Percentiles rank a stretch among this genome's conserved stretches.
These are phyloP conservation scores for Solanum piurae DNA, from an alignment of 257 asterid genomes.

Conservation along the genomic window DNA sequence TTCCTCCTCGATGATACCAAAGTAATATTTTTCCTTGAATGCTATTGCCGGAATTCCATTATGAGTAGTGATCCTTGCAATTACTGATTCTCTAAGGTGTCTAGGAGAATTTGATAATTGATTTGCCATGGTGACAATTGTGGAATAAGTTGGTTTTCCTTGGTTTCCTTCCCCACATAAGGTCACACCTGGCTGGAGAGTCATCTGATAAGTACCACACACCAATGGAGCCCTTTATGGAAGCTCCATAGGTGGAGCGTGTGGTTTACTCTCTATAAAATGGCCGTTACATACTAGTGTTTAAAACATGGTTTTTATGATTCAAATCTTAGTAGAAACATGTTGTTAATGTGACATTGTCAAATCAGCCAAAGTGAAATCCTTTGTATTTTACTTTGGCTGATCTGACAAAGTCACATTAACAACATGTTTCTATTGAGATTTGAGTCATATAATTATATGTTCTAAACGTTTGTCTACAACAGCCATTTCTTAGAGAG, in stretches of 20 bases:
- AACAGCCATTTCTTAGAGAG: too few species aligned
- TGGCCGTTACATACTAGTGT: too few species aligned
- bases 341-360: too few species aligned
- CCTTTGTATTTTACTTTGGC: too few species aligned
- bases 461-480: too few species aligned
- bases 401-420: too few species aligned
- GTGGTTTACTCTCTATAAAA: background rate
- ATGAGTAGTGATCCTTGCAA: background rate
- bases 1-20: background rate
- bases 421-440: too few species aligned
- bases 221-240: background rate
- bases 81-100: background rate
- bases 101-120: background rate
- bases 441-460: too few species aligned
- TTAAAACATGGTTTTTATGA: background rate
- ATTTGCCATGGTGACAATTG: background rate
- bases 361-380: too few species aligned
- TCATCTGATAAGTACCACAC: background rate
- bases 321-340: too few species aligned
- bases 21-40: background rate
- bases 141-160: background rate
- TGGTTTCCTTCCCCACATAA: background rate
- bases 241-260: background rate
- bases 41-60: background rate
- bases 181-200: background rate